phyloP scores from a whole-genome alignment of 2,329 filamentous ascomycete species.

The Plenodomus biglobosus region DNA sequence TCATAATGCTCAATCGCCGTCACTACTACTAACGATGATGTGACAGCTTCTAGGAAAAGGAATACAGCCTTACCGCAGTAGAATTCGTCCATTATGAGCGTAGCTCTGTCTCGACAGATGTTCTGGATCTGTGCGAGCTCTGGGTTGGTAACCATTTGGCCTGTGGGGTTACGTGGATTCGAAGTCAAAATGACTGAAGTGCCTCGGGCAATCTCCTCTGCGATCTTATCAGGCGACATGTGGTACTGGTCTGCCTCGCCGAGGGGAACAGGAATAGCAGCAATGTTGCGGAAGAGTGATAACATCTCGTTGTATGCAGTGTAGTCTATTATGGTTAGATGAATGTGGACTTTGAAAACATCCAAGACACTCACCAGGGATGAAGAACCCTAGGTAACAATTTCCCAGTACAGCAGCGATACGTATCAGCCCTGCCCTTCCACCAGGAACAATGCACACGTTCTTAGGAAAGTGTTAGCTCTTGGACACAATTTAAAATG shows the following conservation, averaged over 20 bases:
- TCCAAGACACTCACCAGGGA: conserved; percentile 54
- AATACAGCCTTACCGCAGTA: conserved; percentile 5
- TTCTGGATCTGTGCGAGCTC: conserved; percentile 90
- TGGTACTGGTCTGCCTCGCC: conserved; percentile 86
- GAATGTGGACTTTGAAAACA: too few species aligned
- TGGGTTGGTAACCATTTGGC: conserved; percentile 79
- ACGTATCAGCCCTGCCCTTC: conserved; percentile 86
- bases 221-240: conserved; percentile 90
- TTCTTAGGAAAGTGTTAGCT: too few species aligned
- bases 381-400: conserved; percentile 89
- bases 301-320: conserved; percentile 98
- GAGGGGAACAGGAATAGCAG: conserved; percentile 61
- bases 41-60: too few species aligned
- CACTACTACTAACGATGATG: too few species aligned
- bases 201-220: conserved; percentile 83
- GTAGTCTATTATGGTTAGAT: conserved; percentile 60
- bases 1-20: too few species aligned
- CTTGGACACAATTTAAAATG: too few species aligned
- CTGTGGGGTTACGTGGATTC: conserved; percentile 93
- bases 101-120: conserved; percentile 85
- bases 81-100: conserved; percentile 89
- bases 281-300: conserved; percentile 80
- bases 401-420: conserved; percentile 94
- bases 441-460: conserved; percentile 77
- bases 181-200: conserved; percentile 82